Conservation (phyloP, 2,329 filamentous ascomycete species). For the Pleomassaria siparia region DNA sequence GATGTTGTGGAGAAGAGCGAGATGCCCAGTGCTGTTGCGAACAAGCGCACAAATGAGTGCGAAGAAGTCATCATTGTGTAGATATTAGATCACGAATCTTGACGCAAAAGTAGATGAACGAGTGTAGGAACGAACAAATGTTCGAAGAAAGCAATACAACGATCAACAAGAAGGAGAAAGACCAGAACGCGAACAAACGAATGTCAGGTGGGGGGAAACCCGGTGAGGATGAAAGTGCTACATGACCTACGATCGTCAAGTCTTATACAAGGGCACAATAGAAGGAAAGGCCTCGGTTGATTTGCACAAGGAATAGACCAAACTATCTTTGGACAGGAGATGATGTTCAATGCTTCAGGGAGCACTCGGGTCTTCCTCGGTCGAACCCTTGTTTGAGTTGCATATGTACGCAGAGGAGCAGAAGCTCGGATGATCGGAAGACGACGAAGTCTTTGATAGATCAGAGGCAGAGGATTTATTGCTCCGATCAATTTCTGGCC, state of each 20-base stretch:
- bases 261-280: not conserved
- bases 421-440: no score
- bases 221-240: not conserved
- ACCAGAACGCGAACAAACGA: not conserved
- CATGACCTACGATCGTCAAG: not conserved
- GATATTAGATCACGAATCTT: not conserved
- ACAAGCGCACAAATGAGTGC: not conserved
- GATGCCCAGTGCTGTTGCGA: not conserved
- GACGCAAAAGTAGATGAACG: not conserved
- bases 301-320: not conserved
- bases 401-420: no score
- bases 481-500: no score
- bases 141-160: no score
- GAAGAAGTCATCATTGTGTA: not conserved
- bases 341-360: not conserved
- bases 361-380: not conserved
- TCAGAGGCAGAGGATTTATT: no score
- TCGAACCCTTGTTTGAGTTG: not conserved
- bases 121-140: not conserved
- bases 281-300: no score
- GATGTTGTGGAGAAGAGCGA: not conserved
- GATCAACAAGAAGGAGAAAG: not conserved
- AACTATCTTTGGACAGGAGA: conserved; percentile 1
- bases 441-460: no score
- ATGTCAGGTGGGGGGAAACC: not conserved